Conservation (phyloP, 2,329 filamentous ascomycete species). For the Penicillium occitanis region DNA sequence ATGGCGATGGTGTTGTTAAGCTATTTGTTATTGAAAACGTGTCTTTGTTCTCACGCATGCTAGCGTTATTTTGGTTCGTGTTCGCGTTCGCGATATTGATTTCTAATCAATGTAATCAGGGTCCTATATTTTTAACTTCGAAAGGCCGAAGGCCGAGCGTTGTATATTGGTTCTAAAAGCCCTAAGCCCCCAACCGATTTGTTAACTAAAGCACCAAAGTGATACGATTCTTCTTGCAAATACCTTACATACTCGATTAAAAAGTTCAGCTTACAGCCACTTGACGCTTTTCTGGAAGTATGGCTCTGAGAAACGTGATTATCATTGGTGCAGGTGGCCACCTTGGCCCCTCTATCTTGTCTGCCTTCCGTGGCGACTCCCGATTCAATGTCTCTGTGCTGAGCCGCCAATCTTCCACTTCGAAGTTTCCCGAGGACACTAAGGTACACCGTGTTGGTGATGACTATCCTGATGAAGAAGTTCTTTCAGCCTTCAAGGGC, state of each 20-base stretch:
- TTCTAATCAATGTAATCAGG: neutral
- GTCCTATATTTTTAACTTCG: neutral
- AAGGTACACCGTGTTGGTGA: slow-evolving; percentile 9
- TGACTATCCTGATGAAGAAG: slow-evolving; percentile 1
- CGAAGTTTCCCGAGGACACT: neutral
- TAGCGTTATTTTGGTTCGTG: neutral
- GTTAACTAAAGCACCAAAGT: neutral
- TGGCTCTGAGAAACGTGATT: slow-evolving; percentile 11
- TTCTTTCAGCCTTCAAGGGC: slow-evolving; percentile 1
- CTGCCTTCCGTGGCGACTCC: neutral
- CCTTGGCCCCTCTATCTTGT: slow-evolving; percentile 9
- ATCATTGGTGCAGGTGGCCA: slow-evolving; percentile 10
- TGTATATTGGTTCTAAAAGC: neutral
- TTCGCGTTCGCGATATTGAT: neutral
- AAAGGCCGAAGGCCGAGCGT: neutral
- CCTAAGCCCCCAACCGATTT: neutral
- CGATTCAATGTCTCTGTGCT: slow-evolving; percentile 13
- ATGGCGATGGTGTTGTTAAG: neutral
- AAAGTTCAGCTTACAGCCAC: neutral
- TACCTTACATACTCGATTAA: neutral
- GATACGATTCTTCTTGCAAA: neutral
- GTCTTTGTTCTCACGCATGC: neutral
- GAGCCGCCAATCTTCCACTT: slow-evolving; percentile 7
- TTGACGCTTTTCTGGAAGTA: neutral
- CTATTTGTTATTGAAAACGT: neutral